Base-by-base conservation (phyloP, 2,329 filamentous ascomycete species). In the Davidsoniella neocaledoniae region DNA sequence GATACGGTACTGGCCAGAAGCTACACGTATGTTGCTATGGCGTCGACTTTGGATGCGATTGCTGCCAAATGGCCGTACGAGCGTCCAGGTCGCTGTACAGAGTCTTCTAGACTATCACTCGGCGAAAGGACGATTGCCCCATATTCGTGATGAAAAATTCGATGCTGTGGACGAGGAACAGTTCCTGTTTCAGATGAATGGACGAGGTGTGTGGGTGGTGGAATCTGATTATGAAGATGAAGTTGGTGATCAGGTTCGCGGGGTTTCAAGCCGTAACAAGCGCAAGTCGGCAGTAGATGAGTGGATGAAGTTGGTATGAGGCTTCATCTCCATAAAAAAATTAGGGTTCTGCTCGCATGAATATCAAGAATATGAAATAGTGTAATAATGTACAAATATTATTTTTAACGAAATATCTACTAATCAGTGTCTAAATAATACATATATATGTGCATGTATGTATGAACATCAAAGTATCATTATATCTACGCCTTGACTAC, bases 1-100 rank as follows among this genome's bases (percentile, higher is more conserved):
- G 17, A 40, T 53, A 14, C 47, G 48, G 5, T 17, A 23, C 19
- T 53, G 46, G 41, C 12, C 43, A 5, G 47, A 49, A 16, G 37
- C 46, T 14, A 29, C 51, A 12, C 47, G 51, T 16, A 53, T 53
- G 51, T 33, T 53, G 4, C 29, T 53, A 29, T 49, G 43, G 37
- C 39, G 46, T 25, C 47, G 51, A 5, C 44, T 50, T 8, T 43
- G 48, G 41, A 19, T 45, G 43, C 47, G 51, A 17, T 39, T 43
- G 21, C 23, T 47, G 19, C 46, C 47, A 2, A 38, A 21, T 8
- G 41, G 46, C 4, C 51, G 47, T 12, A 50, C 47, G 7, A 49
- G 47, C 21, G 47, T 49, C 26, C 47, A 40, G 10, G 47, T 49
- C 14, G 47, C 47, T 7, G 47, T 41, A 23, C 47, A 50, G 26